These are phyloP conservation scores for Plasmodium berghei DNA, from an alignment of 169 alveolate genomes.

Conservation along the genomic window DNA sequence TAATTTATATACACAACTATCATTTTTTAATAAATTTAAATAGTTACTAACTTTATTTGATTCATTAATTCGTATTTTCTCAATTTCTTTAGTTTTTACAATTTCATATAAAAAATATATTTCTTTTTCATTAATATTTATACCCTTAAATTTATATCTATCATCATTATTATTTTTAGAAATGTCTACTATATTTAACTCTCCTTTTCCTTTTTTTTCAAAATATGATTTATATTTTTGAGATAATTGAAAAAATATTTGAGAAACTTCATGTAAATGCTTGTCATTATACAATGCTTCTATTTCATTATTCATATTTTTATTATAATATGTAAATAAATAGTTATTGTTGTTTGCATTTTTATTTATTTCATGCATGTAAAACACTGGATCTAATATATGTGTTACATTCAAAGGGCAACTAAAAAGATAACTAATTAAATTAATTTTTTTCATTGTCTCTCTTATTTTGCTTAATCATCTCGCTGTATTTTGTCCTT, in stretches of 20 bases:
- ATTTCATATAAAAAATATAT: conserved; percentile 15
- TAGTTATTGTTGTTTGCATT: background rate
- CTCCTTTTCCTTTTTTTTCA: conserved; percentile 3
- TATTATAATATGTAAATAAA: conserved; percentile 5
- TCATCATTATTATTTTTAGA: background rate
- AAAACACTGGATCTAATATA: conserved; percentile 25
- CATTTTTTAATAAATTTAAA: background rate
- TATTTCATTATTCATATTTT: background rate
- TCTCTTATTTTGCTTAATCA: background rate
- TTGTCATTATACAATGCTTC: conserved; percentile 3
- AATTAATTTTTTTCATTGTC: conserved; percentile 12
- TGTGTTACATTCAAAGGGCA: conserved; percentile 53
- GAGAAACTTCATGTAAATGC: conserved; percentile 20
- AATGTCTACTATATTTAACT: conserved; percentile 10
- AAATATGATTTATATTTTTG: conserved; percentile 17
- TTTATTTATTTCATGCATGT: conserved; percentile 16
- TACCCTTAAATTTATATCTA: background rate
- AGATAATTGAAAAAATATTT: conserved; percentile 15
- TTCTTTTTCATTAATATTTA: background rate
- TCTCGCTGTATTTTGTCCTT: too few species aligned
- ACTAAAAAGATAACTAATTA: conserved; percentile 27
- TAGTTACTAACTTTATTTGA: conserved; percentile 10
- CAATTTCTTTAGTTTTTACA: background rate
- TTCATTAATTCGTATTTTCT: conserved; percentile 20
- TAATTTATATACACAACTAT: conserved; percentile 43